Evolutionary conservation across 2,329 filamentous ascomycete species (phyloP), one percentile per base, ranked within the genome.

Genomic region (Epichloe gansuensis): DNA sequence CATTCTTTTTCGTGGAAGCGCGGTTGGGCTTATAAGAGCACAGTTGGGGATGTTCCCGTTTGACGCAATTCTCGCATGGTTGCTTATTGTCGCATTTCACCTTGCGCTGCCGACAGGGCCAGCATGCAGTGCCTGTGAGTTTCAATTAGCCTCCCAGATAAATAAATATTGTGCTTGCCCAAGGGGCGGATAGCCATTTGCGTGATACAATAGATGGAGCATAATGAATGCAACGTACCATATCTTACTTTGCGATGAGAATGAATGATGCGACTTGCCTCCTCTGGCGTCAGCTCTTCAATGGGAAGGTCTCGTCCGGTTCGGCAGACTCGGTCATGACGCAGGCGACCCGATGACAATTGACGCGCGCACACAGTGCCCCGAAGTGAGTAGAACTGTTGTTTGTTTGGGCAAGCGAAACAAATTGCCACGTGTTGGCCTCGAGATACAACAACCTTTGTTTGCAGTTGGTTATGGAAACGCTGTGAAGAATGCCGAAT

Each of bases 1-100:
- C 58, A 62, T 64, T 66, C 62, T 65, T 73, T 60, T 59, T 65
- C 57, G 65, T 64, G 52, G 59, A 69, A 61, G 63, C 69, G 65
- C 67, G 66, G 62, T 83, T 84, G 13, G 81, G 81, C 62, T 83
- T 83, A 68, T 84, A 84, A 31, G 80, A 83, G 62, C 81, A 85
- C 49, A 85, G 70, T 65, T 78, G 74, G 2, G 80, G 74, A 59
- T 85, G 81, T 54, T 84, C 80, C 52, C 81, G 71, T 69, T 83
- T 83, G 61, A 82, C 75, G 61, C 81, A 85, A 62, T 85, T 85
- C 61, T 84, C 80, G 65, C 81, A 85, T 0, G 81, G 81, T 61
- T 82, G 76, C 64, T 83, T 80, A 65, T 83, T 84, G 68, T 84
- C 81, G 64, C 81, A 85, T 67, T 84, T 84, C 42, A 85, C 81